Base-by-base conservation (phyloP, 2,329 filamentous ascomycete genomes). In the Monilinia laxa region DNA sequence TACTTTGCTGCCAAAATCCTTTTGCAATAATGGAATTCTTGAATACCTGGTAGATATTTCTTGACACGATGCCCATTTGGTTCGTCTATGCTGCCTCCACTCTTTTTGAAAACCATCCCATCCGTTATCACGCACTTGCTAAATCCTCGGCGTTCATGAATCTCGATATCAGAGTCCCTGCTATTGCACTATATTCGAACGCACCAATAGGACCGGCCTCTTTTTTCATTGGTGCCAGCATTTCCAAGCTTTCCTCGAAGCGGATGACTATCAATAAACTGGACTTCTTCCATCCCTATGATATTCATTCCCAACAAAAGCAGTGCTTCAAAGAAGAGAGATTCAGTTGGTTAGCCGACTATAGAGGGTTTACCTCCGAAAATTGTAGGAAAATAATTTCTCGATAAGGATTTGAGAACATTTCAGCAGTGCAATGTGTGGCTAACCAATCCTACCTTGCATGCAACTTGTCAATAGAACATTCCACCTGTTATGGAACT, bases 181-280 rank as follows among this genome's bases (percentile, higher is more conserved):
- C 14, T 28, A 14, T 14, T 35, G 51, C 31, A 25, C 12, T 31
- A 62, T 38, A 25, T 51, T 3, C 14, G n/a, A 51, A 51, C 16
- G 4, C 14, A 18, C 12, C 14, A 51, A 60, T 38, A 20, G 18
- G 2, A 40, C 12, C 9, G 23, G 7, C 28, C 10, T 35, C 1
- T 51, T 38, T 23, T 38, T 62, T 38, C 3, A 38, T 62, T 62
- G 58, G 58, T 51, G 58, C 45, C 31, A 62, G 45, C n/a, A 51
- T 52, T 51, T 51, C 31, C n/a, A 51, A 20, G 20, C 45, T 4
- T 40, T 60, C 12, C 7, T 49, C 38, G 2, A 35, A 18, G 4
- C 10, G 58, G 38, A 62, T 18, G 6, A 23, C 5, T 25, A 14
- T 20, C 14, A 23, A 49, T 16, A 38, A 11, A 51, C 9, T 20